These are phyloP conservation scores for Phalaenopsis aphrodite DNA, from an alignment of 106 monocot genomes.

Conservation along the genomic window DNA sequence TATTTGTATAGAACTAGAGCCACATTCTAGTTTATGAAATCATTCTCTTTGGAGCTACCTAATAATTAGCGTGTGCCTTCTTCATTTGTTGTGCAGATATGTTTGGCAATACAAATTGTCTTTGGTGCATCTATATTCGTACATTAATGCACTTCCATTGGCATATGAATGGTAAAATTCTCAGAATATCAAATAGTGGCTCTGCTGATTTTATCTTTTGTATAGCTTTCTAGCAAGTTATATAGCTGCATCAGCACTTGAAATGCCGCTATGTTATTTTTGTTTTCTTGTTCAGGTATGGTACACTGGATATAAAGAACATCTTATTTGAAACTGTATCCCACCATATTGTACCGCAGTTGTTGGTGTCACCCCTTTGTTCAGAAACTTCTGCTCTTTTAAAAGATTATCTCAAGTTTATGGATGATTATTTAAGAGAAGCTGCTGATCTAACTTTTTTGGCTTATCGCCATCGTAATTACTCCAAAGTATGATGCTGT, in stretches of 20 bases:
- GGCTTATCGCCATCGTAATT: conserved; percentile 90
- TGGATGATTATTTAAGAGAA: conserved; percentile 89
- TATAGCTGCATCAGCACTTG: not conserved
- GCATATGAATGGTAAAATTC: conserved; percentile 71
- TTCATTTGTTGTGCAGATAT: conserved; percentile 35
- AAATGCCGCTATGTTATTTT: not conserved
- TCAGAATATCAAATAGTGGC: not conserved
- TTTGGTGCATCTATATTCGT: conserved; percentile 78
- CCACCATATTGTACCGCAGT: conserved; percentile 92
- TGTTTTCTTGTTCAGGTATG: conserved; percentile 47
- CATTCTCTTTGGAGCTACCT: not conserved
- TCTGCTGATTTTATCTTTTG: not conserved
- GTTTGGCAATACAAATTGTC: conserved; percentile 79
- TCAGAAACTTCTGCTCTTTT: conserved; percentile 46
- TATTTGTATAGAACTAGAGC: not conserved
- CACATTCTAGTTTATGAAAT: conserved; percentile 3
- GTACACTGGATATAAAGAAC: conserved; percentile 77
- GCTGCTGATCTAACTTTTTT: conserved; percentile 92
- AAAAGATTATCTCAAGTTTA: conserved; percentile 87
- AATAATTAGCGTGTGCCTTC: not conserved
- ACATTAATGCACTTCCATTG: conserved; percentile 52
- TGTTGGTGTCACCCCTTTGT: conserved; percentile 62
- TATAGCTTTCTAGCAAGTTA: not conserved
- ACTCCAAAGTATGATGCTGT: conserved; percentile 51
- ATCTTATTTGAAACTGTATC: conserved; percentile 74